phyloP scores from a whole-genome alignment of 352 stramenopile genomes.

The Peronospora farinosa region DNA sequence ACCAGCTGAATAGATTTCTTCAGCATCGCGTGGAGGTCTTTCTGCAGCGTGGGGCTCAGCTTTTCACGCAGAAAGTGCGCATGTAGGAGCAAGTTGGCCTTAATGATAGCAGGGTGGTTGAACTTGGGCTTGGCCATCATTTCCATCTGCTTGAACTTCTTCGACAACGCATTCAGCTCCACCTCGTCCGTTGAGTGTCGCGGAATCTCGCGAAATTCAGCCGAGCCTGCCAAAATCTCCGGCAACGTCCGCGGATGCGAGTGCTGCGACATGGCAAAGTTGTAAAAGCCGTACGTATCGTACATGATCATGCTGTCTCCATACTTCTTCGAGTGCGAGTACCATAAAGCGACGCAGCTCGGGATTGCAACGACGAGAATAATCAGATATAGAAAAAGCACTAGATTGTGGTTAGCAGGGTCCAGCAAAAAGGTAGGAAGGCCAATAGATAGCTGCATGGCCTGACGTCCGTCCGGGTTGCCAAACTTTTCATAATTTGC shows the following conservation, averaged over 20 bases:
- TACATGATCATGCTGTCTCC: conserved; percentile 99
- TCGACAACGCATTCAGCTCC: conserved; percentile 58
- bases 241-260: conserved; percentile 92
- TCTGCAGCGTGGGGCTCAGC: conserved; percentile 51
- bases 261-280: conserved; percentile 94
- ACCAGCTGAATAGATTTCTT: conserved; percentile 91
- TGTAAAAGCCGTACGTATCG: conserved; percentile 98
- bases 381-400: conserved; percentile 98
- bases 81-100: conserved; percentile 90
- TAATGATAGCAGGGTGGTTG: conserved; percentile 80
- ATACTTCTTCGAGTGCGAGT: conserved; percentile 96
- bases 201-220: conserved; percentile 87
- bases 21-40: conserved; percentile 95
- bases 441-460: conserved; percentile 92
- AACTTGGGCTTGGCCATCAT: conserved; percentile 81
- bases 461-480: conserved; percentile 98
- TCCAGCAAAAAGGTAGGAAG: conserved; percentile 96
- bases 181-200: conserved; percentile 51
- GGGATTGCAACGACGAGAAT: conserved; percentile 97
- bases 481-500: conserved; percentile 98
- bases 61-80: conserved; percentile 91
- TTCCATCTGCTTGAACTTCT: conserved; percentile 73
- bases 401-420: conserved; percentile 95
- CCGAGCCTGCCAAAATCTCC: conserved; percentile 89
- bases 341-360: conserved; percentile 91